These are phyloP conservation scores for Phialophora tarda DNA, from an alignment of 2,329 filamentous ascomycete genomes.

Conservation along the genomic window DNA sequence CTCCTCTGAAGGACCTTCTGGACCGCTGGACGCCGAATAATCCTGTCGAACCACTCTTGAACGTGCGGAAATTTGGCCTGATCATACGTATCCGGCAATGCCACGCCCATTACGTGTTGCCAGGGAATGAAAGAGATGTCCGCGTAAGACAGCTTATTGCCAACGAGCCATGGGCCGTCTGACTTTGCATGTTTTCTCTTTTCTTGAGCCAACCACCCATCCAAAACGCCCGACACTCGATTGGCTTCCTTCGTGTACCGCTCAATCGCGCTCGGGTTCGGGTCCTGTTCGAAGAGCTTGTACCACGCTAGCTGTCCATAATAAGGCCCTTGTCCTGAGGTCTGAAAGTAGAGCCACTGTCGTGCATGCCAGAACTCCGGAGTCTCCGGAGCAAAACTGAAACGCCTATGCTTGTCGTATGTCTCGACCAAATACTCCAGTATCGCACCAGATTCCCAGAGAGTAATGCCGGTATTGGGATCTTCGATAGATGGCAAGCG, in stretches of 20 bases:
- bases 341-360: slow-evolving; percentile 56
- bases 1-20: slow-evolving; percentile 8
- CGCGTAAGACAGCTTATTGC: slow-evolving; percentile 46
- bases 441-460: slow-evolving; percentile 56
- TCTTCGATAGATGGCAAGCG: slow-evolving; percentile 46
- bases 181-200: slow-evolving; percentile 3
- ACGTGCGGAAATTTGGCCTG: slow-evolving; percentile 25
- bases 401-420: slow-evolving; percentile 50
- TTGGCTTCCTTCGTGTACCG: slow-evolving; percentile 54
- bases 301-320: slow-evolving; percentile 57
- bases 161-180: neutral
- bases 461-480: slow-evolving; percentile 47
- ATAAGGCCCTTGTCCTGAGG: slow-evolving; percentile 56
- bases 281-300: slow-evolving; percentile 49
- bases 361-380: slow-evolving; percentile 49
- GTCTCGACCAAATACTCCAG: slow-evolving; percentile 52
- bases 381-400: slow-evolving; percentile 45
- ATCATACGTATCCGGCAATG: slow-evolving; percentile 29
- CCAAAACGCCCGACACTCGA: slow-evolving; percentile 54
- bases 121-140: slow-evolving; percentile 51
- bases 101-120: slow-evolving; percentile 19
- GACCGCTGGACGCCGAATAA: slow-evolving; percentile 20
- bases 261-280: slow-evolving; percentile 50
- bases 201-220: slow-evolving; percentile 45
- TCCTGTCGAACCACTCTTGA: slow-evolving; percentile 33